These are phyloP conservation scores for Xylariaceae sp. DNA, from an alignment of 2,329 filamentous ascomycete species.

Conservation along the genomic window DNA sequence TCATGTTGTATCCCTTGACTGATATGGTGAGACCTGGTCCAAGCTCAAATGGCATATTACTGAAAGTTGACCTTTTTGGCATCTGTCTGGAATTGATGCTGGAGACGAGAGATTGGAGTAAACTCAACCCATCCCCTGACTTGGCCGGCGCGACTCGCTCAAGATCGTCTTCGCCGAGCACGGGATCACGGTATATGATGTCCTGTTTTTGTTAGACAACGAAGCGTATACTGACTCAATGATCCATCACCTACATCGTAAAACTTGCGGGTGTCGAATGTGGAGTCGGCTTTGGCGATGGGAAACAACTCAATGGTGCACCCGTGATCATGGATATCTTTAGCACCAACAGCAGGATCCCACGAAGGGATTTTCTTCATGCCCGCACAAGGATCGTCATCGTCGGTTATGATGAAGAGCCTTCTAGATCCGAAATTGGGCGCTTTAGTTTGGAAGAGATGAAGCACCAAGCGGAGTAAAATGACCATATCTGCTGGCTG, in stretches of 20 bases:
- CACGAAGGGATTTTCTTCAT: constrained; percentile 73
- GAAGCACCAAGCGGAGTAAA: constrained; percentile 89
- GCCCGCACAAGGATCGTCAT: constrained; percentile 74
- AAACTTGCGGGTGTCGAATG: constrained; percentile 79
- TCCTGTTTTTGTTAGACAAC: constrained; percentile 50
- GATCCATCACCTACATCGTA: constrained; percentile 65
- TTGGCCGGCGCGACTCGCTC: constrained; percentile 58
- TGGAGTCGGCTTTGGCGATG: constrained; percentile 63
- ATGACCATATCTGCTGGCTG: constrained; percentile 77
- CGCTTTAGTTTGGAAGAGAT: constrained; percentile 91
- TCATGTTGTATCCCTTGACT: constrained; percentile 85
- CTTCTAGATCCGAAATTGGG: constrained; percentile 89
- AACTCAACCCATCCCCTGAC: constrained; percentile 67
- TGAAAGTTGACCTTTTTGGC: constrained; percentile 79
- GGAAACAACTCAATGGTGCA: constrained; percentile 91
- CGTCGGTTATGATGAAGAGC: constrained; percentile 93
- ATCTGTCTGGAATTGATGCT: constrained; percentile 89
- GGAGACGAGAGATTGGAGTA: constrained; percentile 74
- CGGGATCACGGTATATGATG: constrained; percentile 78
- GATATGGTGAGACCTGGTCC: constrained; percentile 80
- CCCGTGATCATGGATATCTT: constrained; percentile 90
- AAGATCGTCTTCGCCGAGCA: constrained; percentile 61
- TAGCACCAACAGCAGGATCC: constrained; percentile 78
- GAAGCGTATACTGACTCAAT: not conserved
- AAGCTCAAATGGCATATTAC: constrained; percentile 79